phyloP scores from a whole-genome alignment of 352 stramenopile species.

The Thalassiosira pacifica region DNA sequence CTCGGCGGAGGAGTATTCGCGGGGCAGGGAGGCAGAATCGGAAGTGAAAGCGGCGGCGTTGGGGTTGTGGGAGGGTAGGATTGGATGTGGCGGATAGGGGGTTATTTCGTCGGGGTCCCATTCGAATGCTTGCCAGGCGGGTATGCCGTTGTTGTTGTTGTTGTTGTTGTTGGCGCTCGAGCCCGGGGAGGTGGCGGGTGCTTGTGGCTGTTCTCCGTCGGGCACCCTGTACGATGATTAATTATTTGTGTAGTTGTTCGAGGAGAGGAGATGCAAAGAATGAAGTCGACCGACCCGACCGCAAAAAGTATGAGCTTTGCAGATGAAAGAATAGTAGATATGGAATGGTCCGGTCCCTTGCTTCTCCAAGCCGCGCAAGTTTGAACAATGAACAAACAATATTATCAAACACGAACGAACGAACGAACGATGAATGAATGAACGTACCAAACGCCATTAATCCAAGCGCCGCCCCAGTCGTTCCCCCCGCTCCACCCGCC shows the following conservation, averaged over 20 bases:
- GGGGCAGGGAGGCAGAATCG: neutral
- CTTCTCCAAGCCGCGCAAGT: too few relatives aligned
- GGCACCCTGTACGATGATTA: conserved; percentile 34
- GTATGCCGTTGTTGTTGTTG: neutral
- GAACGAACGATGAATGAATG: neutral
- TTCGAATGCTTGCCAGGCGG: conserved; percentile 7
- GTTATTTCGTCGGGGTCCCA: conserved; percentile 37
- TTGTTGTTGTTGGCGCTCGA: neutral
- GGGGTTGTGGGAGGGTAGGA: conserved; percentile 3
- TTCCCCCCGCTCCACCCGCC: conserved; percentile 45
- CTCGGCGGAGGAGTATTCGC: conserved; percentile 45
- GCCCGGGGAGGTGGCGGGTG: conserved; percentile 7
- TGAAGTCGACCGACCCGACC: neutral
- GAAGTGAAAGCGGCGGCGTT: neutral
- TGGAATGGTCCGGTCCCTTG: too few relatives aligned
- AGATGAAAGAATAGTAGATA: too few relatives aligned
- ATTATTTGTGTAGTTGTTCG: too few relatives aligned
- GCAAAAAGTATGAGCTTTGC: neutral
- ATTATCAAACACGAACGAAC: neutral
- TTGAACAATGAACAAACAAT: neutral
- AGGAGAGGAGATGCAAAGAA: neutral
- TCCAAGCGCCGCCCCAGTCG: conserved; percentile 66
- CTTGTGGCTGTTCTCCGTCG: conserved; percentile 28
- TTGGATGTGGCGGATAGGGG: conserved; percentile 18
- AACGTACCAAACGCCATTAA: conserved; percentile 61